phyloP scores from a whole-genome alignment of 208 protist species.

The Angomonas deanei region DNA sequence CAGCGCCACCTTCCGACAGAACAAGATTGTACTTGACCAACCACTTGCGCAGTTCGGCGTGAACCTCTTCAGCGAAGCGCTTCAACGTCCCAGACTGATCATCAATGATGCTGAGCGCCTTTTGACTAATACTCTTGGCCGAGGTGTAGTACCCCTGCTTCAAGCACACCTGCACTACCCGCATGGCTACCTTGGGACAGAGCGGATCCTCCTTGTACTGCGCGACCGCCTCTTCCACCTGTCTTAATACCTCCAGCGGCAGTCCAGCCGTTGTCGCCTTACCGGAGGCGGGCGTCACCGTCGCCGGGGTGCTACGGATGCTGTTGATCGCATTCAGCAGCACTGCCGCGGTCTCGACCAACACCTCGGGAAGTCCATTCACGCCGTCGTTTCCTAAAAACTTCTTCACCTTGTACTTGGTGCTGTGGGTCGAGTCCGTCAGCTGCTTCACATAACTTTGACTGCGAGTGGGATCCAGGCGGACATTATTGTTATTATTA shows the following conservation, averaged over 20 bases:
- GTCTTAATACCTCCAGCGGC: neutral
- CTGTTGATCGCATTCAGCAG: neutral
- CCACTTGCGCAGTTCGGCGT: conserved; percentile 20
- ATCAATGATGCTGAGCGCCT: neutral
- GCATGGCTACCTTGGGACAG: conserved; percentile 34
- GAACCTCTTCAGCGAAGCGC: conserved; percentile 6
- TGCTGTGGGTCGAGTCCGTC: neutral
- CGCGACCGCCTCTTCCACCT: conserved; percentile 30
- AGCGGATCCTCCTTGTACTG: conserved; percentile 34
- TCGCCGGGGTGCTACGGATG: neutral
- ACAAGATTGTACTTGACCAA: conserved; percentile 12
- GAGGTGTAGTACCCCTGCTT: neutral
- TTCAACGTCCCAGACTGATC: conserved; percentile 1
- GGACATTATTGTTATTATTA: neutral
- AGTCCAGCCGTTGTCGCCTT: neutral
- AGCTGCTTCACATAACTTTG: neutral
- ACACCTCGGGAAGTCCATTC: neutral
- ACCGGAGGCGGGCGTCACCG: neutral
- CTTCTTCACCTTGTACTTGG: neutral
- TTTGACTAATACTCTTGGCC: neutral
- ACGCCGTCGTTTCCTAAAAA: neutral
- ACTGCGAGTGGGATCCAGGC: neutral
- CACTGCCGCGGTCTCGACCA: neutral
- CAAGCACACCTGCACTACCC: conserved; percentile 1
- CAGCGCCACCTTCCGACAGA: neutral